Conservation (phyloP, 331 rosid species). For the Malus hybrid region DNA sequence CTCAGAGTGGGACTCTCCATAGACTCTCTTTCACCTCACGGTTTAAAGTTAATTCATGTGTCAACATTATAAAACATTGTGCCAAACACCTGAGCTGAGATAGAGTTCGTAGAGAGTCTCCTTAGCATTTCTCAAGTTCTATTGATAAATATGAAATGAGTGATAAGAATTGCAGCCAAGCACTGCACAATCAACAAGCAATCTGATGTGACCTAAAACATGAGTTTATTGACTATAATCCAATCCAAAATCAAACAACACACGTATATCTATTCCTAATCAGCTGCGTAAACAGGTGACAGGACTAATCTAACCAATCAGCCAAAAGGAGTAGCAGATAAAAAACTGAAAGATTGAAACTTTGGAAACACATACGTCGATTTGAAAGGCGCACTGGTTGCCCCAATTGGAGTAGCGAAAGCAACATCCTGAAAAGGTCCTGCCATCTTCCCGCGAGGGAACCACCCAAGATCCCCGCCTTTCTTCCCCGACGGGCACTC, state of each 20-base stretch:
- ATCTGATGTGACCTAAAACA: background rate
- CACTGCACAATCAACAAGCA: background rate
- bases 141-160: background rate
- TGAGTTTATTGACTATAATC: background rate
- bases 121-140: too few relatives aligned
- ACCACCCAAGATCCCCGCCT: constrained; percentile 96
- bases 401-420: constrained; percentile 63
- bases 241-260: background rate
- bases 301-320: background rate
- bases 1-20: too few relatives aligned
- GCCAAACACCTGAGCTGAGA: background rate
- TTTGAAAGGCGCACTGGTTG: constrained; percentile 77
- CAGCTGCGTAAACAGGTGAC: too few relatives aligned
- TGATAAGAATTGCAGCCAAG: background rate
- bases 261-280: background rate
- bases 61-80: too few relatives aligned
- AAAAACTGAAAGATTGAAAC: background rate
- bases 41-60: too few relatives aligned
- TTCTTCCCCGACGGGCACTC: constrained; percentile 95
- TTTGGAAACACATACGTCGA: constrained; percentile 47
- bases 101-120: too few relatives aligned
- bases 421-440: constrained; percentile 95
- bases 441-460: constrained; percentile 93
- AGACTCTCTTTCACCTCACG: background rate
- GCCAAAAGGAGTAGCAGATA: background rate